Evolutionary conservation across 345 rosid species (phyloP), one percentile per base, ranked within the genome.

Genomic region (Citrus inodora): DNA sequence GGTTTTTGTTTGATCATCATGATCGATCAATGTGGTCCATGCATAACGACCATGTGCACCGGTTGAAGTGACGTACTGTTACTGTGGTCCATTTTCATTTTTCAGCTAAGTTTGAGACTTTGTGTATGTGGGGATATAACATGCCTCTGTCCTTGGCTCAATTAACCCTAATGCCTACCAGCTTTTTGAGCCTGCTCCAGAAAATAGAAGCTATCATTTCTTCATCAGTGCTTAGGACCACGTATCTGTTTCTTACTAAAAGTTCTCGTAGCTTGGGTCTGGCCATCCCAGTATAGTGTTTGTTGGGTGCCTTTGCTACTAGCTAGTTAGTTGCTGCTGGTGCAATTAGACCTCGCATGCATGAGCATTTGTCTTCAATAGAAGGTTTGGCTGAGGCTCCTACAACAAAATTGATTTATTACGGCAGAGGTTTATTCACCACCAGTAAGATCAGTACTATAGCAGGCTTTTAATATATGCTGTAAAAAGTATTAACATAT

Each of bases 21-120:
- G 24, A 32, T 63, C 38, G 7, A 46, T 63, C 67, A 30, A 63
- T 13, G 71, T 75, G 71, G 63, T 48, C 71, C 71, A 75, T 30
- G 61, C 22, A 53, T 53, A 16, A 53, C 22, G 58, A 53, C 33
- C 67, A 60, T 59, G 62, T 58, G 76, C 58, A 56, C 22, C 5
- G 9, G 64, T 72, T 33, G 40, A 22, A 38, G 30, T 25, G 21
- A 38, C 56, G 58, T 17, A 46, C 9, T 30, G 24, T 70, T 27
- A 19, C 33, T 28, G 76, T 22, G 65, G 76, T 72, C 65, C 76
- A 14, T 51, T 42, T 42, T 11, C 16, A 11, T 46, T 16, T 53
- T 53, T 51, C 6, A 53, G 62, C 60, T 53, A 28, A 53, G 56
- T 9, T 71, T 16, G 22, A 4, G 7, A 53, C 21, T 51, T 17